Evolutionary conservation across 2,329 filamentous ascomycete genomes (phyloP).

Genomic region (Epichloe scottii): DNA sequence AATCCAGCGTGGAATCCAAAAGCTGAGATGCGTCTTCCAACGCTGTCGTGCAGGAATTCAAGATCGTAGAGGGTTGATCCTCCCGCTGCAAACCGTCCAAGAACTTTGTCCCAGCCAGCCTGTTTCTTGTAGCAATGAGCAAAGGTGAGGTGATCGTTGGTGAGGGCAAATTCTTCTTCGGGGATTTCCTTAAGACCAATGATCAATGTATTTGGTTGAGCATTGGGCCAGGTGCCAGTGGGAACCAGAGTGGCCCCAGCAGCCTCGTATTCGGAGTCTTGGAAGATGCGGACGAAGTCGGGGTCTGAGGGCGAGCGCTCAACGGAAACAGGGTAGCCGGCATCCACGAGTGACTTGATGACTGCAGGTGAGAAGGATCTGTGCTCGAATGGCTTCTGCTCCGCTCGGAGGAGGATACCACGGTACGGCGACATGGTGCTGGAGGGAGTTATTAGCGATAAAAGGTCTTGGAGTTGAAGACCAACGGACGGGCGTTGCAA

Average conservation of each 20-base stretch:
- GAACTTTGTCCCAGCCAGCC: constrained; percentile 63
- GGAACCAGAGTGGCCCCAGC: constrained; percentile 53
- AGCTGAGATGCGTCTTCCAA: constrained; percentile 56
- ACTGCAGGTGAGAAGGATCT: constrained; percentile 30
- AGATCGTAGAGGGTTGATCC: constrained; percentile 55
- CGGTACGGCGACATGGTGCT: constrained; percentile 17
- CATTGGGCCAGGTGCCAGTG: constrained; percentile 55
- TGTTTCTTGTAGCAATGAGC: constrained; percentile 61
- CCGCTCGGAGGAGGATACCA: constrained; percentile 40
- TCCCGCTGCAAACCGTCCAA: constrained; percentile 67
- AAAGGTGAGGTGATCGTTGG: constrained; percentile 13
- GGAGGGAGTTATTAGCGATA: not conserved
- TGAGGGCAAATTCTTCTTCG: constrained; percentile 47
- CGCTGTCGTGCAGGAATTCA: constrained; percentile 70
- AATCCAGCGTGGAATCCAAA: constrained; percentile 70
- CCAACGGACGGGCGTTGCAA: not conserved
- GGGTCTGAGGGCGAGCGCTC: constrained; percentile 34
- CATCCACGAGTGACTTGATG: constrained; percentile 45
- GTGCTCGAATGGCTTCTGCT: constrained; percentile 29
- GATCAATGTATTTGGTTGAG: constrained; percentile 56
- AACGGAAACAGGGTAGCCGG: constrained; percentile 56
- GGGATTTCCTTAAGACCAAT: constrained; percentile 70
- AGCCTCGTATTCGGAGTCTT: constrained; percentile 47
- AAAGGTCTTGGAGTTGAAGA: not conserved
- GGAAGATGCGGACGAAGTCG: constrained; percentile 44